Evolutionary conservation across 2,329 filamentous ascomycete genomes (phyloP).

Genomic region (Fusarium sp.): DNA sequence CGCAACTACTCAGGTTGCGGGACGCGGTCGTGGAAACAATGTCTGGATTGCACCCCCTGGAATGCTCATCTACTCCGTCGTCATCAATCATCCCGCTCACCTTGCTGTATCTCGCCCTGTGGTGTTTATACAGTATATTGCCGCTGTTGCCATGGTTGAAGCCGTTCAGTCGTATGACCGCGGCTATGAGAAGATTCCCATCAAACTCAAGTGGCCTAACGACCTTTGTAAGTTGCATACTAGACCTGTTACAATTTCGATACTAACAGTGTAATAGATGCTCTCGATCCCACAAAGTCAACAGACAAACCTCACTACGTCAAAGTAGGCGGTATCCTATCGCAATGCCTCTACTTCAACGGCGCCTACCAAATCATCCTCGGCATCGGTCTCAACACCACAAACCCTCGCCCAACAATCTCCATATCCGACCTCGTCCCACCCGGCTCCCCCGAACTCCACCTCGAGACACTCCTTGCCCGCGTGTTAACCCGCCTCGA

Average conservation of each 20-base stretch:
- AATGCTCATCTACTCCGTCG: conserved; percentile 83
- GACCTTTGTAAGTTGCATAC: conserved; percentile 72
- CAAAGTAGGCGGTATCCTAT: conserved; percentile 92
- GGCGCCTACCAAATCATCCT: conserved; percentile 84
- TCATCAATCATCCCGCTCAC: conserved; percentile 81
- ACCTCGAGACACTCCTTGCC: conserved; percentile 81
- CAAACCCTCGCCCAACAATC: conserved; percentile 84
- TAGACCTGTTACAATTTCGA: rapidly evolving
- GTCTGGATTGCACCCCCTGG: conserved; percentile 94
- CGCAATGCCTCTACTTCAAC: conserved; percentile 82
- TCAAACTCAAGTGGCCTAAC: conserved; percentile 97
- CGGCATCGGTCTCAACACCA: conserved; percentile 86
- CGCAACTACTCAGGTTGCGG: conserved; percentile 87
- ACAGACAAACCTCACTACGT: conserved; percentile 65
- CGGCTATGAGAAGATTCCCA: conserved; percentile 76
- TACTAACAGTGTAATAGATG: conserved; percentile 55
- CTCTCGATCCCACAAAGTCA: conserved; percentile 66
- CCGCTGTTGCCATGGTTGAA: conserved; percentile 84
- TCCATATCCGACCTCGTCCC: conserved; percentile 78
- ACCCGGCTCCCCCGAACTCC: conserved; percentile 61
- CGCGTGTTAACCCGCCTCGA: conserved; percentile 81
- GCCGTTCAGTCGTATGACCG: conserved; percentile 81
- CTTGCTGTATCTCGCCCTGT: conserved; percentile 77
- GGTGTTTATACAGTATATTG: conserved; percentile 92
- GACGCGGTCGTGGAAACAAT: conserved; percentile 86